A percentile compares a stretch with the other conserved stretches of the same genome.
Evolutionary conservation across 73 alveolate genomes (phyloP).

Genomic region (Halteria grandinella): DNA sequence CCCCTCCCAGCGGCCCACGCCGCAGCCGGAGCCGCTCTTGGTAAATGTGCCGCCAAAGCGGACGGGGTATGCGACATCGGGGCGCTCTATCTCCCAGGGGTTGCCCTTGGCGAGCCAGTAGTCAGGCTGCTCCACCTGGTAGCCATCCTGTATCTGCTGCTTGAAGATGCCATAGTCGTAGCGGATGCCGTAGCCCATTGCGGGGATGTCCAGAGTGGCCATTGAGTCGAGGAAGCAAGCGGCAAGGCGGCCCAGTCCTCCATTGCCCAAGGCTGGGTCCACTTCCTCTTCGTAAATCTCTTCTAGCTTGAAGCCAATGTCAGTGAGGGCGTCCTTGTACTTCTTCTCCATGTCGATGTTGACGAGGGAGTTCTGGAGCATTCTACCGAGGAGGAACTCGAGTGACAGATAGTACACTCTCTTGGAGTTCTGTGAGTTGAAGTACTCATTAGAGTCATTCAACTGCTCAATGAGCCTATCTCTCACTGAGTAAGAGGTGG

Average conservation of each 20-base stretch:
- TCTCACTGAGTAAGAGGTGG: conserved; percentile 94
- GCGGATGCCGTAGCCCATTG: conserved; percentile 99
- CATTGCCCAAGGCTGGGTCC: conserved; percentile 99
- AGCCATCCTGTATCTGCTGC: conserved; percentile 95
- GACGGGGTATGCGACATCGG: conserved; percentile 92
- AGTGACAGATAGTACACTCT: conserved; percentile 95
- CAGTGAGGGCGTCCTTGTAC: conserved; percentile 92
- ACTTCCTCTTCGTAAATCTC: conserved; percentile 96
- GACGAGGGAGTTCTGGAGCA: conserved; percentile 95
- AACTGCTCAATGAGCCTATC: conserved; percentile 96
- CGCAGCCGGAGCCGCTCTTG: conserved; percentile 80
- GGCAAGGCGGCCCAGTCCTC: conserved; percentile 99
- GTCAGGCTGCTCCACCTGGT: conserved; percentile 98
- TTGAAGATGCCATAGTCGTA: conserved; percentile 99
- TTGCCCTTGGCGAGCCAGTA: conserved; percentile 97
- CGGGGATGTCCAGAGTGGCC: conserved; percentile 98
- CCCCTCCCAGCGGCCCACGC: conserved; percentile 92
- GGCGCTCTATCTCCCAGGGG: conserved; percentile 99
- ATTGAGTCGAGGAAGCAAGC: conserved; percentile 99
- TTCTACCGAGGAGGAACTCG: conserved; percentile 98
- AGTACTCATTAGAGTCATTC: conserved; percentile 90
- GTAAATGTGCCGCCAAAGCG: conserved; percentile 93
- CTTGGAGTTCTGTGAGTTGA: conserved; percentile 75
- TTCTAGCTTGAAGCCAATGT: conserved; percentile 92
- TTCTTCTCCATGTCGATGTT: conserved; percentile 90